Conservation (phyloP, 2,329 filamentous ascomycete genomes). For the Cytospora leucostoma region DNA sequence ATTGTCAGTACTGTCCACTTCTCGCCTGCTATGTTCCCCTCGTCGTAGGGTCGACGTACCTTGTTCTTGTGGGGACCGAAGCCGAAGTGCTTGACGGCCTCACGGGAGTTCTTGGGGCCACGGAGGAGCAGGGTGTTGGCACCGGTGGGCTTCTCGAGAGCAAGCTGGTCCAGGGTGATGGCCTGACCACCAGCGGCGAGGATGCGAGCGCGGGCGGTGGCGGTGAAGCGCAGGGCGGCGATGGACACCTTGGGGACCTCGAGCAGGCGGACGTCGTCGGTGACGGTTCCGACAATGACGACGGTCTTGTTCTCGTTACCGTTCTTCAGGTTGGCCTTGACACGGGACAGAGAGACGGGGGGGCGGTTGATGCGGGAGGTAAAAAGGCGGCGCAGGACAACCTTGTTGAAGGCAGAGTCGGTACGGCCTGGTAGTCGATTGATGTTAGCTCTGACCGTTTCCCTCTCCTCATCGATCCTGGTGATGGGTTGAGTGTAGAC, state of each 20-base stretch:
- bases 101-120: conserved; percentile 96
- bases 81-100: conserved; percentile 99
- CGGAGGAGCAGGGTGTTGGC: conserved; percentile 96
- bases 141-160: conserved; percentile 90
- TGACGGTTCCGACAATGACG: conserved; percentile 92
- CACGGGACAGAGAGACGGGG: conserved; percentile 90
- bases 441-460: background rate
- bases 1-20: conserved; percentile 36
- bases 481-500: conserved; percentile 41
- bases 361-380: conserved; percentile 99
- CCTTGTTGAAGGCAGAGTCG: conserved; percentile 98
- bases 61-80: conserved; percentile 98
- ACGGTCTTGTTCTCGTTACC: conserved; percentile 75
- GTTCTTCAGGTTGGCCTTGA: conserved; percentile 70
- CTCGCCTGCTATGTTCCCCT: too few species aligned
- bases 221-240: conserved; percentile 94
- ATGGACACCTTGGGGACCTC: conserved; percentile 89
- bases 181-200: conserved; percentile 90
- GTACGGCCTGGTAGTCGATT: conserved; percentile 70
- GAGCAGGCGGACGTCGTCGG: conserved; percentile 94
- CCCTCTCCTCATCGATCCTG: background rate
- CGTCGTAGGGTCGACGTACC: conserved; percentile 53
- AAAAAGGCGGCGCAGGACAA: conserved; percentile 93
- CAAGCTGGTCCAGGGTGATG: conserved; percentile 96
- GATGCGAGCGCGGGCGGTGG: conserved; percentile 92